Conservation (phyloP, 768 basidiomycete genomes). For the Boletus patriciae region DNA sequence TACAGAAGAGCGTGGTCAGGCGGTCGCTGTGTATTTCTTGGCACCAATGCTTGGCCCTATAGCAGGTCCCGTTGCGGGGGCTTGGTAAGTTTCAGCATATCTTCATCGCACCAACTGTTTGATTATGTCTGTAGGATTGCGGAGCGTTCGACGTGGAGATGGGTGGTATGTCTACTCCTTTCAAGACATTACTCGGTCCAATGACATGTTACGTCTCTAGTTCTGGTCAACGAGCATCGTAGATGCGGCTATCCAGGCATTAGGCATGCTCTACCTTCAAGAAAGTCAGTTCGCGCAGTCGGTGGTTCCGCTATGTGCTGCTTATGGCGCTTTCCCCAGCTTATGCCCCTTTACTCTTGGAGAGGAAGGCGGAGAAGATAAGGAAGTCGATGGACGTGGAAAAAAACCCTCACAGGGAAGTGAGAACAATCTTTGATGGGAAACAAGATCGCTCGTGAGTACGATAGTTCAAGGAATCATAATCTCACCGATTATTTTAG, state of each 20-base stretch:
- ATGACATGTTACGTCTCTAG: conserved; percentile 24
- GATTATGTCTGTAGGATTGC: conserved; percentile 43
- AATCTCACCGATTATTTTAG: conserved; percentile 30
- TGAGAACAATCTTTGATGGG: conserved; percentile 51
- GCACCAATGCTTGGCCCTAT: conserved; percentile 68
- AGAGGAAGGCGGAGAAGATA: conserved; percentile 51
- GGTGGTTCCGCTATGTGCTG: neutral
- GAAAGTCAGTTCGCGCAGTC: conserved; percentile 51
- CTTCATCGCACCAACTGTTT: neutral
- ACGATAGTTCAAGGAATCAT: neutral
- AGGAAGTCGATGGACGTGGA: conserved; percentile 47
- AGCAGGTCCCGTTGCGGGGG: conserved; percentile 60
- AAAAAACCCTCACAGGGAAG: conserved; percentile 37
- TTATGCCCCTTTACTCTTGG: conserved; percentile 36
- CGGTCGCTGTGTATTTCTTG: conserved; percentile 62
- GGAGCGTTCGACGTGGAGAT: conserved; percentile 64
- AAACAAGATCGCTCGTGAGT: conserved; percentile 45
- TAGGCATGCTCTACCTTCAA: conserved; percentile 56
- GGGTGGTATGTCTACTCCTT: conserved; percentile 50
- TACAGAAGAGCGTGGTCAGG: conserved; percentile 61
- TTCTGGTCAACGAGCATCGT: conserved; percentile 69
- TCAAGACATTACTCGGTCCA: neutral
- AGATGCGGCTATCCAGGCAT: conserved; percentile 51
- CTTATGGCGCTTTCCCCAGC: conserved; percentile 24
- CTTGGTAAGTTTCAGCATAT: conserved; percentile 41